Evolutionary conservation across 495 filamentous ascomycete species (phyloP).

Genomic region (Daldinia caldariorum): DNA sequence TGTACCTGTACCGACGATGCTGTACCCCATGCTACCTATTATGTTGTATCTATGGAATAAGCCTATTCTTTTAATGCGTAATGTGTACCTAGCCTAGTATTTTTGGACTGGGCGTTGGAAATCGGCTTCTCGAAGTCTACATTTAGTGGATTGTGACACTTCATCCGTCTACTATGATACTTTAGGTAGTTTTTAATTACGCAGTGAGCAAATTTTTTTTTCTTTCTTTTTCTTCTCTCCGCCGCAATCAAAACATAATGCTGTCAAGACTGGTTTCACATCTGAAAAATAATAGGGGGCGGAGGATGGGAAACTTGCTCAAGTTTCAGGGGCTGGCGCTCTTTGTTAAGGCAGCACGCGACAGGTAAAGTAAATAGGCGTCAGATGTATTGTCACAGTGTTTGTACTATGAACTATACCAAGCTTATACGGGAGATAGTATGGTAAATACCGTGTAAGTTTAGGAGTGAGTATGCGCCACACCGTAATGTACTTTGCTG

Average conservation of each 20-base stretch:
- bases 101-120: neutral
- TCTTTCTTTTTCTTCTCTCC: neutral
- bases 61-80: neutral
- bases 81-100: neutral
- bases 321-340: conserved; percentile 37
- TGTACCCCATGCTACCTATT: no score
- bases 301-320: conserved; percentile 46
- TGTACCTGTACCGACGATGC: neutral
- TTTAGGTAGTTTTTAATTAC: neutral
- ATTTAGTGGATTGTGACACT: neutral
- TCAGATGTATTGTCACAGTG: conserved; percentile 14
- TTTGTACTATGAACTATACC: neutral
- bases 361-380: conserved; percentile 10
- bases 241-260: conserved; percentile 10
- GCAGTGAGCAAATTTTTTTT: conserved; percentile 41
- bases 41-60: no score
- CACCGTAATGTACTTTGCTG: conserved; percentile 39
- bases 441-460: conserved; percentile 1
- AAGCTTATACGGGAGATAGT: neutral
- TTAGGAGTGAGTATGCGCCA: conserved; percentile 30
- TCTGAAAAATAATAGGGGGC: conserved; percentile 26
- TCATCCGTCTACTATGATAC: neutral
- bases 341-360: conserved; percentile 37
- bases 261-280: conserved; percentile 43
- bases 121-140: neutral